Evolutionary conservation across 1,284 basidiomycete genomes (phyloP).

Genomic region (Cryptococcus maquisensis): DNA sequence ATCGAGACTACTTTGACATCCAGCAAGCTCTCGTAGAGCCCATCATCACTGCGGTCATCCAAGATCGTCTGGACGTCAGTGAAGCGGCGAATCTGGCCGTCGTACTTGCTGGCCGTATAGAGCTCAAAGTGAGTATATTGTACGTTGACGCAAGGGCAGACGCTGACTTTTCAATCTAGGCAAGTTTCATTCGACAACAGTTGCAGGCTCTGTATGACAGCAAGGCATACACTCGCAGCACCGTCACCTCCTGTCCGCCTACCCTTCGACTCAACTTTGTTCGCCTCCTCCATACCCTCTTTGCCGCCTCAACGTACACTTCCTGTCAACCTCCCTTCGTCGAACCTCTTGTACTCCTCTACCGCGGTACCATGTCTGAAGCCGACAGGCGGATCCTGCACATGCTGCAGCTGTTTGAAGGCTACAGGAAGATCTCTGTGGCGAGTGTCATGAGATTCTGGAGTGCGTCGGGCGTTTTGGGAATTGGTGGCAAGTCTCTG

Average conservation of each 20-base stretch:
- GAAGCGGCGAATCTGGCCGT: conserved; percentile 54
- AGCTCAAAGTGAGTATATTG: conserved; percentile 49
- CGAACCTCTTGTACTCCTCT: conserved; percentile 67
- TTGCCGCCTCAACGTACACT: conserved; percentile 68
- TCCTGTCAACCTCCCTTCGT: conserved; percentile 73
- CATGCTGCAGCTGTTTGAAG: conserved; percentile 75
- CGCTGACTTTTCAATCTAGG: conserved; percentile 16
- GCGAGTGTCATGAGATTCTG: conserved; percentile 60
- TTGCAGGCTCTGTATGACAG: conserved; percentile 30
- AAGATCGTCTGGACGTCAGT: conserved; percentile 55
- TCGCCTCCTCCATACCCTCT: conserved; percentile 60
- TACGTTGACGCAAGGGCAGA: neutral
- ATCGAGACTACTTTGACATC: neutral
- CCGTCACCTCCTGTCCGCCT: conserved; percentile 61
- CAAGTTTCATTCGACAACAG: conserved; percentile 39
- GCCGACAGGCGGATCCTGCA: conserved; percentile 65
- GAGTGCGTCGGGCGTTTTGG: conserved; percentile 52
- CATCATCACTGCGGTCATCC: conserved; percentile 62
- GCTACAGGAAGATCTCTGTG: conserved; percentile 62
- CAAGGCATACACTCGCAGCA: conserved; percentile 51
- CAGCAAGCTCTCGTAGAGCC: conserved; percentile 62
- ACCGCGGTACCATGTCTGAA: conserved; percentile 63
- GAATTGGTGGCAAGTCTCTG: conserved; percentile 52
- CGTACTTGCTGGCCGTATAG: conserved; percentile 46
- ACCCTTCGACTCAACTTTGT: conserved; percentile 56